Evolutionary conservation across 179 eudicot species (phyloP).

Genomic region (Monotropa hypopitys): DNA sequence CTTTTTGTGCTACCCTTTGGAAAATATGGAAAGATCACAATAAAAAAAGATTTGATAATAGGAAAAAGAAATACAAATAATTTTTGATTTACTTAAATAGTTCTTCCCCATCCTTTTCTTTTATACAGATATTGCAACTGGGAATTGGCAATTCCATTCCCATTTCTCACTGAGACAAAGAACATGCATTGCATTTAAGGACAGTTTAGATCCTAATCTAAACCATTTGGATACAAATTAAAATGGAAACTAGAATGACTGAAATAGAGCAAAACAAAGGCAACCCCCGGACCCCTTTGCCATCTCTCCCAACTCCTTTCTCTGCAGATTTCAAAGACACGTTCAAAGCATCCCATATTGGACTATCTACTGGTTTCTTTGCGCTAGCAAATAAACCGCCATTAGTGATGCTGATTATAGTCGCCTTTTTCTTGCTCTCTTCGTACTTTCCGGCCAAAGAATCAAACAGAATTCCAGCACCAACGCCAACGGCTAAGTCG

Average conservation of each 20-base stretch:
- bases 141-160: neutral
- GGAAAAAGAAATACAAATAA: neutral
- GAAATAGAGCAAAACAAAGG: neutral
- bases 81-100: neutral
- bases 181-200: neutral
- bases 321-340: neutral
- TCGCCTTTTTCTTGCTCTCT: conserved; percentile 30
- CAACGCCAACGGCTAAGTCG: conserved; percentile 79
- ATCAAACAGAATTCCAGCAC: conserved; percentile 80
- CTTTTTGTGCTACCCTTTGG: too few species aligned
- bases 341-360: conserved; percentile 3
- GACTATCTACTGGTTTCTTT: neutral
- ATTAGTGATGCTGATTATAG: neutral
- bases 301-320: neutral
- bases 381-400: neutral
- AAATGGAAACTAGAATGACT: neutral
- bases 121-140: neutral
- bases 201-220: neutral
- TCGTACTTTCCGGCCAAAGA: conserved; percentile 65
- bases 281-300: neutral
- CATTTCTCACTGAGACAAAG: neutral
- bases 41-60: too few species aligned
- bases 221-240: neutral
- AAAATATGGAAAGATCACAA: too few species aligned
- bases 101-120: neutral